These are phyloP conservation scores for Eucalyptus pauciflora DNA, from an alignment of 345 rosid species.

Conservation along the genomic window DNA sequence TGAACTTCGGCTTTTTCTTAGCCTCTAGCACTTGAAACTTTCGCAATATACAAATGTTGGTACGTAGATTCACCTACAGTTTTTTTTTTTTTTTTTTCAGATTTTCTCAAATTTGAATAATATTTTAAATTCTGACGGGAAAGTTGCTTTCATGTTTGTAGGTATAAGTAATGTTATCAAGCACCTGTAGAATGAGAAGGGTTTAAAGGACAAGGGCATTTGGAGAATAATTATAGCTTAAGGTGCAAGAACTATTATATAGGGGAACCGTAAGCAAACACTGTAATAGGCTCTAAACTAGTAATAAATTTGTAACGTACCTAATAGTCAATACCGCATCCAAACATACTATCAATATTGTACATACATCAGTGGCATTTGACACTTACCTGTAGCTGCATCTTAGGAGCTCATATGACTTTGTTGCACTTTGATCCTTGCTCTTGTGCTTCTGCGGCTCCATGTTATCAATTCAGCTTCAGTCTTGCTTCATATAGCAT, in stretches of 20 bases:
- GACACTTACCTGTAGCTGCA: not conserved
- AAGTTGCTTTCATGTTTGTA: not conserved
- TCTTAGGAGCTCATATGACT: not conserved
- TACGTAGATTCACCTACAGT: not conserved
- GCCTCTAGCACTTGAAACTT: not conserved
- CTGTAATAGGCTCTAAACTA: not conserved
- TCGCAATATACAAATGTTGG: not conserved
- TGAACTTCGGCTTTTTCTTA: not conserved
- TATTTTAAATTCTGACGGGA: not conserved
- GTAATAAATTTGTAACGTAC: not conserved
- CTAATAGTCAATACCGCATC: not conserved
- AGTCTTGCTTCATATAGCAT: not conserved
- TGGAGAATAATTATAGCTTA: not conserved
- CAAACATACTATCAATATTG: not conserved
- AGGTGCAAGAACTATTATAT: not conserved
- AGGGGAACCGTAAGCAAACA: not conserved
- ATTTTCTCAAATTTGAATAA: not conserved
- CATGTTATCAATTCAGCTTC: not conserved
- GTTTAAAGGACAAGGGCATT: not conserved
- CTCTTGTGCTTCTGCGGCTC: not conserved
- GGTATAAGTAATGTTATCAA: not conserved
- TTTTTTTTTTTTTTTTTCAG: not conserved
- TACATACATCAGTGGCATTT: not conserved
- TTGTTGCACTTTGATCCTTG: not conserved
- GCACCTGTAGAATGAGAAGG: not conserved